phyloP scores from a whole-genome alignment of 148 eudicot species.

The Salicornia ramosissima region DNA sequence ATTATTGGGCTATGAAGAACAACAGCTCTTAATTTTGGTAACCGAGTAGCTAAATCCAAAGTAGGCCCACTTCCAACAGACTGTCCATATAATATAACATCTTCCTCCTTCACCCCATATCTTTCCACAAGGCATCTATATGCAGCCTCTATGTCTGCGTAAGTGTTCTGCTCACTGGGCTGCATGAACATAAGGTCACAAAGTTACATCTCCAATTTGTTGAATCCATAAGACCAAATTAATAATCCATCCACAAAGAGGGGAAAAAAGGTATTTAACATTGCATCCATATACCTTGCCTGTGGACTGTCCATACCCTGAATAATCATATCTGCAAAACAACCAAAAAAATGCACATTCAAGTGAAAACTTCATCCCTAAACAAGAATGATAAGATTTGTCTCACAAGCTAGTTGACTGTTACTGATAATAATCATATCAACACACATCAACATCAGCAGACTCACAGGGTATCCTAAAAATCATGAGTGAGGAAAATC shows the following conservation, averaged over 20 bases:
- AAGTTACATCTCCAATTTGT: no score
- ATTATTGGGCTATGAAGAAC: slow-evolving; percentile 90
- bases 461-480: background rate
- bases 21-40: slow-evolving; percentile 73
- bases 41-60: slow-evolving; percentile 74
- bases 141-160: slow-evolving; percentile 91
- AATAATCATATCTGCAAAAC: slow-evolving; percentile 77
- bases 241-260: background rate
- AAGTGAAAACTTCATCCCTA: slow-evolving; percentile 4
- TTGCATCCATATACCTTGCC: slow-evolving; percentile 57
- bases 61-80: slow-evolving; percentile 98
- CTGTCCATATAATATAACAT: slow-evolving; percentile 84
- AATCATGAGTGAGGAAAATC: background rate
- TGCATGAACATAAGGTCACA: slow-evolving; percentile 23
- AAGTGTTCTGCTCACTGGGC: slow-evolving; percentile 94
- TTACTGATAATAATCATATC: background rate
- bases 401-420: background rate
- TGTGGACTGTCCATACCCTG: slow-evolving; percentile 88
- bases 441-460: no score
- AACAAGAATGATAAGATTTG: background rate
- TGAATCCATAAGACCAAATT: background rate
- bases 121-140: slow-evolving; percentile 76
- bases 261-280: slow-evolving; percentile 7
- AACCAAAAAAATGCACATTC: slow-evolving; percentile 6
- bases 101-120: slow-evolving; percentile 85